A percentile compares a stretch with the other conserved stretches of the same genome.
phyloP scores from a whole-genome alignment of 2,329 filamentous ascomycete species.

The Aspergillus chevalieri region DNA sequence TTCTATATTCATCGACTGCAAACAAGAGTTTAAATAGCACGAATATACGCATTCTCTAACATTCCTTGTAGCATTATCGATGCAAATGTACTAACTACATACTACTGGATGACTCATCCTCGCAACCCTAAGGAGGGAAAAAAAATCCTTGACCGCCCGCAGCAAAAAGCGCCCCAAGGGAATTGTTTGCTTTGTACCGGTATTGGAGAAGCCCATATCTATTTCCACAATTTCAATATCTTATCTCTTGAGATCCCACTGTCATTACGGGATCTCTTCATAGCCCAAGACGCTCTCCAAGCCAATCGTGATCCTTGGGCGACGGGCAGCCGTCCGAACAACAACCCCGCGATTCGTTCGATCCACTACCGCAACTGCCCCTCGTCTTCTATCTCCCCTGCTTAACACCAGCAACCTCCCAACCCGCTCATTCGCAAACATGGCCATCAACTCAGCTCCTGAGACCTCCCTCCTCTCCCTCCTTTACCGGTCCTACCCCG shows the following conservation, averaged over 20 bases:
- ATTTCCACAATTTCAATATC: neutral
- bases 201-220: neutral
- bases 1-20: neutral
- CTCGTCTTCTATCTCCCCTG: constrained; percentile 16
- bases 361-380: constrained; percentile 19
- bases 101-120: too few species aligned
- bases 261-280: constrained; percentile 9
- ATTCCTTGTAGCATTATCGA: too few species aligned
- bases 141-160: too few species aligned
- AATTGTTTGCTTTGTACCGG: neutral
- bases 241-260: constrained; percentile 10
- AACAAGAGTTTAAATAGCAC: too few species aligned
- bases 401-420: constrained; percentile 1
- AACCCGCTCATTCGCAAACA: constrained; percentile 16
- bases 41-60: too few species aligned
- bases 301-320: constrained; percentile 11
- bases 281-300: constrained; percentile 11
- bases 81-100: too few species aligned
- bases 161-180: neutral
- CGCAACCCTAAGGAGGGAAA: too few species aligned
- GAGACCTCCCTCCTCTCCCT: constrained; percentile 39
- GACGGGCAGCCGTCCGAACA: constrained; percentile 8
- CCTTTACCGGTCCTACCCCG: constrained; percentile 41
- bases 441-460: constrained; percentile 28
- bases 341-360: constrained; percentile 13